Base-by-base conservation (phyloP, 108 stramenopile genomes). In the Nitzschia putrida region DNA sequence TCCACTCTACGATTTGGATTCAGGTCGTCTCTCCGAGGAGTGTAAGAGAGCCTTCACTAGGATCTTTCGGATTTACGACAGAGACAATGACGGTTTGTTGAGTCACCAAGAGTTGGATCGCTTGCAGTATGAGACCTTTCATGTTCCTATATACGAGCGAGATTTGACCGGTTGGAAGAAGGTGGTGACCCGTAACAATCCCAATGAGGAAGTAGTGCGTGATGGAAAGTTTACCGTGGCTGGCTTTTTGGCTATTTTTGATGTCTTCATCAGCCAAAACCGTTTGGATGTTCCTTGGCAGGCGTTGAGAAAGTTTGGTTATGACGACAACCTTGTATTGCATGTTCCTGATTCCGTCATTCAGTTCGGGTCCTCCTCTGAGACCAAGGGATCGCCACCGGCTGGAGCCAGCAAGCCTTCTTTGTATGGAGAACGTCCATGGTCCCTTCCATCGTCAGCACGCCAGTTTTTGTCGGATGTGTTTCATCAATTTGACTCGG, bases 181-280 rank as follows among this genome's bases (percentile, higher is more conserved):
- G 63, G 76, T 88, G 20, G 86, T 88, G 47, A 60, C 55, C 8
- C 77, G 68, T 14, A 78, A 59, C 79, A 85, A 66, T 63, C 74
- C 79, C 13, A 79, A 66, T 42, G 69, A 72, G 34, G 81, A 75
- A 16, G 79, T 88, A 12, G 59, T 88, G 13, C 73, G 79, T 10
- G 82, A 91, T 50, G 85, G 85, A 57, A 89, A 86, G 66, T 88
- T 92, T 56, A 89, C 91, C 0, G 72, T 83, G n/a, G 77, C 73
- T 9, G 91, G 91, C 16, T 92, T 92, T 69, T 69, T 88, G 54
- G 80, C 85, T 49, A 89, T 92, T 49, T 89, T 89, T 66, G 91
- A 92, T 71, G 84, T 89, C 34, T 92, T 89, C 25, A 85, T 92
- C 54, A 76, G 74, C 58, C 88, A 92, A 53, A 90, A 92, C 77